Conservation (phyloP, 495 filamentous ascomycete species). For the Xylaria bambusicola region DNA sequence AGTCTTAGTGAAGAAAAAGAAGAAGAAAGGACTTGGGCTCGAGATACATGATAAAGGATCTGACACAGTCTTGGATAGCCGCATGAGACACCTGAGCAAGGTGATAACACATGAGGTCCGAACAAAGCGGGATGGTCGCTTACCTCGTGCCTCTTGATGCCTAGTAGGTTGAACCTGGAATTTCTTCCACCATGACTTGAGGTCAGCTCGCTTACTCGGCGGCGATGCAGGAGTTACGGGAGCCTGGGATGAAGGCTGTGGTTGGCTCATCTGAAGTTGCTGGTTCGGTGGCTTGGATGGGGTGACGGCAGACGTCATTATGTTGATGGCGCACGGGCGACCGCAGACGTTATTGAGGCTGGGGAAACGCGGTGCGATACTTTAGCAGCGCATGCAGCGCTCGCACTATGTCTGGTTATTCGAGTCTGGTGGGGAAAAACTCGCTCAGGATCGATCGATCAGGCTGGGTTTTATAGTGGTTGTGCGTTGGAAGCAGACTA, state of each 20-base stretch:
- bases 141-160: conserved; percentile 80
- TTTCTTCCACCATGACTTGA: conserved; percentile 89
- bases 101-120: conserved; percentile 16
- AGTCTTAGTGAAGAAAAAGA: neutral
- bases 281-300: conserved; percentile 28
- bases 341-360: conserved; percentile 11
- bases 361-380: neutral
- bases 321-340: conserved; percentile 33
- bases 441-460: neutral
- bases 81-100: neutral
- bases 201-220: conserved; percentile 69
- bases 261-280: conserved; percentile 29
- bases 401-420: neutral
- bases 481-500: neutral
- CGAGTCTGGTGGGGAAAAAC: neutral
- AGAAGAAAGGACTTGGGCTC: neutral
- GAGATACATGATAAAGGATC: neutral
- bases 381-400: conserved; percentile 8
- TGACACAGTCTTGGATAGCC: neutral
- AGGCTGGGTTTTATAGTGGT: neutral
- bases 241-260: conserved; percentile 25
- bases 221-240: conserved; percentile 50
- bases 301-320: conserved; percentile 34
- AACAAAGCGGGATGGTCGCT: conserved; percentile 24
- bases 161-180: conserved; percentile 71